Conservation (phyloP, 164 flowering plant genomes). For the Sedum album region DNA sequence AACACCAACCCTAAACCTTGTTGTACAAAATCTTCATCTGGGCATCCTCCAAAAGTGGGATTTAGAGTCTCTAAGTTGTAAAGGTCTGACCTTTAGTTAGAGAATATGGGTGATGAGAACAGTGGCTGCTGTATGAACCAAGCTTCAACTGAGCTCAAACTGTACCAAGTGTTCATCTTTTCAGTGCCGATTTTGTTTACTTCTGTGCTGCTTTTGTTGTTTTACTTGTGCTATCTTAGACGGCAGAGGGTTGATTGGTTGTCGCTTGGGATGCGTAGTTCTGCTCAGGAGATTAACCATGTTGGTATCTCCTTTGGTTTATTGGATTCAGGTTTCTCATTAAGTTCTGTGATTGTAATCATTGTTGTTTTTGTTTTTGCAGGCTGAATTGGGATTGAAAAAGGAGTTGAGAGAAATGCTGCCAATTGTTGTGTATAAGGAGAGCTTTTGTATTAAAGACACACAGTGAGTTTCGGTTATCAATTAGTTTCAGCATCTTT, state of each 20-base stretch:
- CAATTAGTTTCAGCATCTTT: neutral
- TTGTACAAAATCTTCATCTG: neutral
- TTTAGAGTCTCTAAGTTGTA: neutral
- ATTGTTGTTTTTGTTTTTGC: slow-evolving; percentile 4
- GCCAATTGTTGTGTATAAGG: slow-evolving; percentile 65
- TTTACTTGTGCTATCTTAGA: slow-evolving; percentile 60
- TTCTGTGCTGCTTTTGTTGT: slow-evolving; percentile 40
- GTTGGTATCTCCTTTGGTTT: slow-evolving; percentile 22
- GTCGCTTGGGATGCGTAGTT: slow-evolving; percentile 46
- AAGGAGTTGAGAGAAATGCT: slow-evolving; percentile 85
- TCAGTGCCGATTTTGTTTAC: slow-evolving; percentile 56
- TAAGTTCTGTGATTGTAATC: neutral
- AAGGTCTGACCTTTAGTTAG: neutral
- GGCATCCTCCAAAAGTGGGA: neutral
- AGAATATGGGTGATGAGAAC: neutral
- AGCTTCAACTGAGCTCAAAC: slow-evolving; percentile 39
- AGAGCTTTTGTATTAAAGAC: slow-evolving; percentile 67
- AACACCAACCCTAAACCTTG: neutral
- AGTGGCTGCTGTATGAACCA: slow-evolving; percentile 7
- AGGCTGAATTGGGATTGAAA: slow-evolving; percentile 54
- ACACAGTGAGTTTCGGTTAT: slow-evolving; percentile 45
- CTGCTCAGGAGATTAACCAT: slow-evolving; percentile 16
- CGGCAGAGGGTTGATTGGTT: slow-evolving; percentile 55
- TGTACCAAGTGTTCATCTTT: slow-evolving; percentile 56
- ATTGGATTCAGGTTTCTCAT: neutral